phyloP scores from a whole-genome alignment of 345 rosid species.

The Citrus trifoliata region DNA sequence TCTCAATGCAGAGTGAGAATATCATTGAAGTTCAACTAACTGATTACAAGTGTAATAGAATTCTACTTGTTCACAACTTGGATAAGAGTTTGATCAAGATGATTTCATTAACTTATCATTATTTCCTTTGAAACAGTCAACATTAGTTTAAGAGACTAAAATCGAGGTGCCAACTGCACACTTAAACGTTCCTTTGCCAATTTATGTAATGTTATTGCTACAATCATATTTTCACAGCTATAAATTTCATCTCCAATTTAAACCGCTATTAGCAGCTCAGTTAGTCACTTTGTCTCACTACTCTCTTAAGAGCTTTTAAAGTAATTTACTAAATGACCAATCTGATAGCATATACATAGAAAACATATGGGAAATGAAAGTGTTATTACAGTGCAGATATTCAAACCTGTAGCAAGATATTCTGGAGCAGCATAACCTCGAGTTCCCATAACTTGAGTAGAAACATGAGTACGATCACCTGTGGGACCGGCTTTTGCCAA shows the following conservation, averaged over 20 bases:
- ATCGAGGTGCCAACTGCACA: not conserved
- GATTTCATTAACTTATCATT: too few relatives aligned
- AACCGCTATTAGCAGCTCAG: not conserved
- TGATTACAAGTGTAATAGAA: not conserved
- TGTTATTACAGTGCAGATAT: not conserved
- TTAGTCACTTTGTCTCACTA: not conserved
- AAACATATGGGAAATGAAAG: not conserved
- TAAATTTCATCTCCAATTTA: not conserved
- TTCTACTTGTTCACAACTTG: not conserved
- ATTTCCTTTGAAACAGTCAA: not conserved
- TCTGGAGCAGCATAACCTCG: slow-evolving; percentile 65
- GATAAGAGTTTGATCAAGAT: not conserved
- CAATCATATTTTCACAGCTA: not conserved
- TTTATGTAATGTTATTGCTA: not conserved
- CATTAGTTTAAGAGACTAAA: not conserved
- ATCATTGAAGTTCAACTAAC: not conserved
- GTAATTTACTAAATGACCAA: not conserved
- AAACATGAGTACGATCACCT: slow-evolving; percentile 48
- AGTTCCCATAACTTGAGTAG: slow-evolving; percentile 60
- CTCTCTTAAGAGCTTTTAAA: not conserved
- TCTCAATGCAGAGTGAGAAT: not conserved
- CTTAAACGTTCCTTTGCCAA: not conserved
- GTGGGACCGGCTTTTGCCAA: slow-evolving; percentile 64
- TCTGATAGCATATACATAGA: not conserved
- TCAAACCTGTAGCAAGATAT: slow-evolving; percentile 54